Percentiles rank a stretch among this genome's conserved stretches.
phyloP scores from a whole-genome alignment of 2,329 filamentous ascomycete genomes.

The Zymoseptoria pseudotritici region DNA sequence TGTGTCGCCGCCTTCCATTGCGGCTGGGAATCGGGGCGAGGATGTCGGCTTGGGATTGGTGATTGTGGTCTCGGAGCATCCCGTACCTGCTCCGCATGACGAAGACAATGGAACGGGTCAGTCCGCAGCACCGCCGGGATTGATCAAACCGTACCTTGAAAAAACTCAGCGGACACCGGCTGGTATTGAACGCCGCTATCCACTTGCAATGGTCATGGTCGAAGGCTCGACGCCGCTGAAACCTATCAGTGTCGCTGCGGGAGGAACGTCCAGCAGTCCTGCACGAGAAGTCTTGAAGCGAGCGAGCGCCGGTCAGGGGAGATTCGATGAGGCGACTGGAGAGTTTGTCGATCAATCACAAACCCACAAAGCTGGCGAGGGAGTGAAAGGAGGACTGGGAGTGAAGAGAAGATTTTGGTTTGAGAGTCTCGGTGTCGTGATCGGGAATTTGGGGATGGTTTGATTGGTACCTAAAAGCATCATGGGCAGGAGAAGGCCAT shows the following conservation, averaged over 20 bases:
- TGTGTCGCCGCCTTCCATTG: constrained; percentile 42
- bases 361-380: constrained; percentile 14
- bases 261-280: background rate
- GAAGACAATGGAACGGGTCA: background rate
- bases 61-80: background rate
- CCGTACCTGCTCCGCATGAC: background rate
- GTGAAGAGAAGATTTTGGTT: constrained; percentile 72
- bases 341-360: background rate
- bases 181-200: constrained; percentile 61
- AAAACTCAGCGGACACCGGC: constrained; percentile 62
- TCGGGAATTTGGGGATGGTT: constrained; percentile 62
- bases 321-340: constrained; percentile 6
- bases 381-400: constrained; percentile 51
- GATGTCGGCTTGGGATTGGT: background rate
- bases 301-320: constrained; percentile 38
- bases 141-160: constrained; percentile 66
- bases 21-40: constrained; percentile 1
- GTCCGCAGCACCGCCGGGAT: constrained; percentile 12
- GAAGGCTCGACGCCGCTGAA: constrained; percentile 28
- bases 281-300: constrained; percentile 44
- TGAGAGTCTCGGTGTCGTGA: constrained; percentile 68
- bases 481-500: too few species aligned
- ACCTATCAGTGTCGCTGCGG: background rate
- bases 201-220: constrained; percentile 77
- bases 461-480: background rate